Evolutionary conservation across 139 green algal genomes (phyloP).

Genomic region (Coccomyxa sp.): DNA sequence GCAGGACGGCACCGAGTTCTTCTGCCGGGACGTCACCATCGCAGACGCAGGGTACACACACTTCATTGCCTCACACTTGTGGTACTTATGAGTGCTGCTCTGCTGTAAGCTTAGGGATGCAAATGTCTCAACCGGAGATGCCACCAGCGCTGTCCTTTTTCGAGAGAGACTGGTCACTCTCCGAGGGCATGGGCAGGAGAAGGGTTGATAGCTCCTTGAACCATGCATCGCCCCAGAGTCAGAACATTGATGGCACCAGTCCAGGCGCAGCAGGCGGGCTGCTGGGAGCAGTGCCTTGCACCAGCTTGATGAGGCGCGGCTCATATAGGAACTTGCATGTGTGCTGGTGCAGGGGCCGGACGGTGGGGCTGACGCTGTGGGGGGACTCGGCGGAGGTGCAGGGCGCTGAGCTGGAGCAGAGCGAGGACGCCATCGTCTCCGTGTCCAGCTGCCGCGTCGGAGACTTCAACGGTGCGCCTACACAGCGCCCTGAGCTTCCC

Average conservation of each 20-base stretch:
- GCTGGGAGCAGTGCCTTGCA: not conserved
- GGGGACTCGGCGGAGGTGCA: slow-evolving; percentile 31
- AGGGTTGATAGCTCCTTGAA: not conserved
- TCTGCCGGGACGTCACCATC: slow-evolving; percentile 64
- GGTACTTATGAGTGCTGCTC: not conserved
- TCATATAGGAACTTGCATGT: not conserved
- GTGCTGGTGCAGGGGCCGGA: slow-evolving; percentile 52
- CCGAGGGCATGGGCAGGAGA: not conserved
- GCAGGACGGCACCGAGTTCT: slow-evolving; percentile 68
- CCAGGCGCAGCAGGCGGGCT: not conserved
- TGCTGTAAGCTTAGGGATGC: not conserved
- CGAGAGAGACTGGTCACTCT: not conserved
- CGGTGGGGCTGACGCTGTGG: slow-evolving; percentile 77
- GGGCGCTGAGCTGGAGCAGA: slow-evolving; percentile 40
- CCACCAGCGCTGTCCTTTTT: not conserved
- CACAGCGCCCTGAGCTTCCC: no score
- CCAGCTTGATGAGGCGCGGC: not conserved
- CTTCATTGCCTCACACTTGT: not conserved
- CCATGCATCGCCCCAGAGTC: not conserved
- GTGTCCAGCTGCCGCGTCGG: slow-evolving; percentile 51
- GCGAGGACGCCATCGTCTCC: slow-evolving; percentile 30
- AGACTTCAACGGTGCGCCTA: slow-evolving; percentile 56
- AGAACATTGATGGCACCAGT: not conserved
- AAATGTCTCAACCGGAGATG: not conserved
- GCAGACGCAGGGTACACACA: slow-evolving; percentile 46